Percentiles rank a stretch among this genome's conserved stretches.
Conservation (phyloP, 1,139 yeast genomes). For the Trichomonascaceae sp. region DNA sequence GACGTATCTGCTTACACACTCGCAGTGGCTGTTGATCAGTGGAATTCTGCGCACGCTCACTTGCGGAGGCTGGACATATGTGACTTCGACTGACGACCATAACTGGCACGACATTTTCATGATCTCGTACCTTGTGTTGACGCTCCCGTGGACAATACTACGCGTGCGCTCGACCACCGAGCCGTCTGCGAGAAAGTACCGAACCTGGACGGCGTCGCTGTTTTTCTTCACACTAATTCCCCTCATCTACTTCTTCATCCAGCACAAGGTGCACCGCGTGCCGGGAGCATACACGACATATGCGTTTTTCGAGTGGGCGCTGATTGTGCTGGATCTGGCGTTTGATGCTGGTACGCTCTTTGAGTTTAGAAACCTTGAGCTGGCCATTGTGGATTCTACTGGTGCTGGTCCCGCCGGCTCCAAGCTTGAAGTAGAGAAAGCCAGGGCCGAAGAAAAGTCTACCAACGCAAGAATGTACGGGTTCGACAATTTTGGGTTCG, state of each 20-base stretch:
- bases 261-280: conserved; percentile 75
- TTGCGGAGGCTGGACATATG: conserved; percentile 98
- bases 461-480: conserved; percentile 12
- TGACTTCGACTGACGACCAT: conserved; percentile 93
- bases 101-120: conserved; percentile 92
- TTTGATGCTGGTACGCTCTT: conserved; percentile 70
- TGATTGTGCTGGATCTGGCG: conserved; percentile 67
- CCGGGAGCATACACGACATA: conserved; percentile 94
- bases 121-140: conserved; percentile 77
- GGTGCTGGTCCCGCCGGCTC: conserved; percentile 16
- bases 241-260: conserved; percentile 76
- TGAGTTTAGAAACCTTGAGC: conserved; percentile 50
- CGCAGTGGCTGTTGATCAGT: conserved; percentile 30
- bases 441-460: conserved; percentile 5
- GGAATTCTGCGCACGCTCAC: conserved; percentile 80
- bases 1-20: conserved; percentile 34
- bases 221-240: conserved; percentile 71
- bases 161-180: conserved; percentile 44
- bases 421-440: conserved; percentile 11
- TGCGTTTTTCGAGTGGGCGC: conserved; percentile 90
- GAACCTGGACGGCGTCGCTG: conserved; percentile 40
- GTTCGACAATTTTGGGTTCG: conserved; percentile 17
- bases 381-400: conserved; percentile 30
- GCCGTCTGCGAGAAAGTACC: conserved; percentile 36
- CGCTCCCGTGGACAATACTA: conserved; percentile 80